Evolutionary conservation across 305 asterid genomes (phyloP).

Genomic region (Plantago lanceolata): DNA sequence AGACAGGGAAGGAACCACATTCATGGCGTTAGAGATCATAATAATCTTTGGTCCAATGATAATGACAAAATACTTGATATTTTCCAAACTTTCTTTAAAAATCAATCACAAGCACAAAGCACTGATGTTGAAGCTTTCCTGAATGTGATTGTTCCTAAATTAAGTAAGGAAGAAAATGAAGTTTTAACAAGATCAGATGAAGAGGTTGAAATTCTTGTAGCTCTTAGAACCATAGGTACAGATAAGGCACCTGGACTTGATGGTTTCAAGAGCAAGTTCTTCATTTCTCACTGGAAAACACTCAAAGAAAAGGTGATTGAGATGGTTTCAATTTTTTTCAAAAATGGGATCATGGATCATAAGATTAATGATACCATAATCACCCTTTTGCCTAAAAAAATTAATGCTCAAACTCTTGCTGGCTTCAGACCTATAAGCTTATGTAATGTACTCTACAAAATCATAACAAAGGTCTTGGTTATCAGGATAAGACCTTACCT

Average conservation of each 20-base stretch:
- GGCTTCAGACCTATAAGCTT: not conserved
- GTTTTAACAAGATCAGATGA: too few relatives aligned
- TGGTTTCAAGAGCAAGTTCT: not conserved
- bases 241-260: not conserved
- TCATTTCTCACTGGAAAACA: not conserved
- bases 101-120: too few relatives aligned
- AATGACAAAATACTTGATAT: too few relatives aligned
- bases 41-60: too few relatives aligned
- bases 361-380: not conserved
- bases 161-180: too few relatives aligned
- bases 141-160: too few relatives aligned
- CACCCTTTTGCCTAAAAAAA: not conserved
- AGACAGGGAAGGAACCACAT: too few relatives aligned
- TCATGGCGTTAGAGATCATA: too few relatives aligned
- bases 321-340: too few relatives aligned
- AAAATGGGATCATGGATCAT: not conserved
- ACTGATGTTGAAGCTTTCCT: too few relatives aligned
- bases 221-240: not conserved
- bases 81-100: too few relatives aligned
- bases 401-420: not conserved
- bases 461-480: not conserved
- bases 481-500: not conserved
- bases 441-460: not conserved
- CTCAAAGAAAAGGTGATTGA: too few relatives aligned
- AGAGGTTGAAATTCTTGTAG: not conserved